Percentiles rank a stretch among this genome's conserved stretches.
These are phyloP conservation scores for Sarocladium oryzae DNA, from an alignment of 2,329 filamentous ascomycete genomes.

Conservation along the genomic window DNA sequence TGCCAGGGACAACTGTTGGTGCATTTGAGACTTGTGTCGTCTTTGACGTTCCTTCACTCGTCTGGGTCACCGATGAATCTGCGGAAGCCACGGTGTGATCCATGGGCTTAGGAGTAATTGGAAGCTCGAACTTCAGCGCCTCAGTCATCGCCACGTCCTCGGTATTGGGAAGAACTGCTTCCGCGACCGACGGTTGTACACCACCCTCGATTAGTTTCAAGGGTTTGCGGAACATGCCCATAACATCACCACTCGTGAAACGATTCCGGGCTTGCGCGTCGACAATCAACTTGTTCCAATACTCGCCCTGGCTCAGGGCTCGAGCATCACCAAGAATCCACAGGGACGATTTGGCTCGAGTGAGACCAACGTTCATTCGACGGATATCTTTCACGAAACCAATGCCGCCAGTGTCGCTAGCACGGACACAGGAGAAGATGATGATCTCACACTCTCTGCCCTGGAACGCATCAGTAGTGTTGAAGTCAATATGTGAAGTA, in stretches of 20 bases:
- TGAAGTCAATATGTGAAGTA: conserved; percentile 82
- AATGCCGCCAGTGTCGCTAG: conserved; percentile 86
- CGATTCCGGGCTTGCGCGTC: conserved; percentile 69
- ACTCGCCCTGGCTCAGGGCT: conserved; percentile 79
- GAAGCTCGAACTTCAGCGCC: neutral
- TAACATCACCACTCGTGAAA: conserved; percentile 64
- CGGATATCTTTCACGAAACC: conserved; percentile 98
- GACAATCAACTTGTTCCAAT: conserved; percentile 80
- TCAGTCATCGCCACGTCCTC: neutral
- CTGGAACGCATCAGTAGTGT: conserved; percentile 97
- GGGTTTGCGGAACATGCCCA: conserved; percentile 41
- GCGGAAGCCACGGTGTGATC: neutral
- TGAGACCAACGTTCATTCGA: conserved; percentile 98
- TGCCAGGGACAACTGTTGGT: neutral
- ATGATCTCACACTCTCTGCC: conserved; percentile 96
- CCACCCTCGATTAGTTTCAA: conserved; percentile 25
- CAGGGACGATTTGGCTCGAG: conserved; percentile 89
- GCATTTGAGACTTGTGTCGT: neutral
- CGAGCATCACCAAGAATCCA: conserved; percentile 94
- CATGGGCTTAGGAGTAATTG: neutral
- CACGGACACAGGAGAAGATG: conserved; percentile 97
- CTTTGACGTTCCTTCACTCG: neutral
- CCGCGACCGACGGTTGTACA: conserved; percentile 10
- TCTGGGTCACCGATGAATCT: neutral
- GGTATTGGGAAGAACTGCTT: neutral